Conservation (phyloP, 2,329 filamentous ascomycete genomes). For the Colletotrichum abscissum region DNA sequence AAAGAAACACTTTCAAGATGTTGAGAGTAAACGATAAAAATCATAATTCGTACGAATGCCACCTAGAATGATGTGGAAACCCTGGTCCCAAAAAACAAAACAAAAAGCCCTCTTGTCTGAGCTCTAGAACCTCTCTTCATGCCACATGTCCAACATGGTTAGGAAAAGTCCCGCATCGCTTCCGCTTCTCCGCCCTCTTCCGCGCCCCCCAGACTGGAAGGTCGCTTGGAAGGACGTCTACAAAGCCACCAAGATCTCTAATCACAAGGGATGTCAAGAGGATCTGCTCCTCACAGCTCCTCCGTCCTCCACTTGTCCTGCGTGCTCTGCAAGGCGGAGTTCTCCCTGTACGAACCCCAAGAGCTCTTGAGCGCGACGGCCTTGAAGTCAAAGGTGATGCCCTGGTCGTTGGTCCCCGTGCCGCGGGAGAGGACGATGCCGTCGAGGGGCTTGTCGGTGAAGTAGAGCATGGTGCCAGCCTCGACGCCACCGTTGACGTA, state of each 20-base stretch:
- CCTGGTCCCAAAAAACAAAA: neutral
- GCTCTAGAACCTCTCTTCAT: neutral
- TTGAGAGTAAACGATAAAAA: neutral
- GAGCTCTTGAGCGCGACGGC: conserved; percentile 32
- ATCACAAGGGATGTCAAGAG: neutral
- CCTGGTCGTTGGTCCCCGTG: conserved; percentile 8
- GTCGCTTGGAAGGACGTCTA: neutral
- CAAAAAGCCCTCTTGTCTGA: neutral
- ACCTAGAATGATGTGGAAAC: neutral
- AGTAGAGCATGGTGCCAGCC: conserved; percentile 46
- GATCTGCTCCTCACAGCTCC: conserved; percentile 2
- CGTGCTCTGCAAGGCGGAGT: neutral
- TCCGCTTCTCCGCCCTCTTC: no score
- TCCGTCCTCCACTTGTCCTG: conserved; percentile 24
- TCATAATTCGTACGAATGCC: neutral
- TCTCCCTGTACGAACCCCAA: conserved; percentile 27
- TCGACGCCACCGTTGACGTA: conserved; percentile 48
- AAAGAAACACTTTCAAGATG: no score
- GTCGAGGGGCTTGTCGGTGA: conserved; percentile 37
- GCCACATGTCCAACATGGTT: neutral
- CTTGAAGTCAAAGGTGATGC: conserved; percentile 33
- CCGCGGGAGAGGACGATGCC: conserved; percentile 26
- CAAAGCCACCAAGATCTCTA: neutral
- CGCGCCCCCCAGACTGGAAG: neutral
- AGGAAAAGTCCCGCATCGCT: neutral